Percentiles rank a stretch among this genome's conserved stretches.
Conservation (phyloP, 2,329 filamentous ascomycete species). For the Pseudogymnoascus sp. region DNA sequence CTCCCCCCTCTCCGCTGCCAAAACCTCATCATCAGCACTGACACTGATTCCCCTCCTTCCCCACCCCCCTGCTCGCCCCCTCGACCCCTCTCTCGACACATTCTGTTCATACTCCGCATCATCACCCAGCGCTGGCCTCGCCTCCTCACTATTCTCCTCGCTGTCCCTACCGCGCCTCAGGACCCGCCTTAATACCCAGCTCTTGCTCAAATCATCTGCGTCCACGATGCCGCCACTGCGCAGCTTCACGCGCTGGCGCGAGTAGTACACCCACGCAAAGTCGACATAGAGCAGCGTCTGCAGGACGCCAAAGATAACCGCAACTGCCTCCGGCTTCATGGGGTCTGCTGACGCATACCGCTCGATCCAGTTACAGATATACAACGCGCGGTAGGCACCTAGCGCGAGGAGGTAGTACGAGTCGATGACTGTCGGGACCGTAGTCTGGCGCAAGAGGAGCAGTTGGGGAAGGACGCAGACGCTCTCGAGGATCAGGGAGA, state of each 20-base stretch:
- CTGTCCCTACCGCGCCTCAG: conserved; percentile 47
- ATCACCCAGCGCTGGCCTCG: conserved; percentile 18
- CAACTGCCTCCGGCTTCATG: conserved; percentile 62
- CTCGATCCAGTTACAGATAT: conserved; percentile 85
- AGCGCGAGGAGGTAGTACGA: conserved; percentile 90
- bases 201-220: conserved; percentile 74
- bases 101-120: conserved; percentile 18
- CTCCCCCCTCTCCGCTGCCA: conserved; percentile 42
- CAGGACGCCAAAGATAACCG: conserved; percentile 77
- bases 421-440: conserved; percentile 89
- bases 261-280: conserved; percentile 96
- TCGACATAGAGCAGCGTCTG: conserved; percentile 88
- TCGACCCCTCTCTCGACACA: not conserved
- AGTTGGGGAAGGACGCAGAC: conserved; percentile 87
- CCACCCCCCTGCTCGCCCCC: conserved; percentile 35
- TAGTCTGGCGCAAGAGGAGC: conserved; percentile 86
- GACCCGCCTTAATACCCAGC: conserved; percentile 74
- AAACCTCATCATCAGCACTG: conserved; percentile 54
- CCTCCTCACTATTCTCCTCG: conserved; percentile 16
- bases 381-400: conserved; percentile 79
- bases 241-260: conserved; percentile 86
- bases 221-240: conserved; percentile 82
- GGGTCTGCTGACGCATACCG: conserved; percentile 50
- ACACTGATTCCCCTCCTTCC: conserved; percentile 57
- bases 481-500: conserved; percentile 87